Percentiles rank a stretch among this genome's conserved stretches.
Conservation (phyloP, 2,329 filamentous ascomycete species). For the Pestalotiopsis sp. region DNA sequence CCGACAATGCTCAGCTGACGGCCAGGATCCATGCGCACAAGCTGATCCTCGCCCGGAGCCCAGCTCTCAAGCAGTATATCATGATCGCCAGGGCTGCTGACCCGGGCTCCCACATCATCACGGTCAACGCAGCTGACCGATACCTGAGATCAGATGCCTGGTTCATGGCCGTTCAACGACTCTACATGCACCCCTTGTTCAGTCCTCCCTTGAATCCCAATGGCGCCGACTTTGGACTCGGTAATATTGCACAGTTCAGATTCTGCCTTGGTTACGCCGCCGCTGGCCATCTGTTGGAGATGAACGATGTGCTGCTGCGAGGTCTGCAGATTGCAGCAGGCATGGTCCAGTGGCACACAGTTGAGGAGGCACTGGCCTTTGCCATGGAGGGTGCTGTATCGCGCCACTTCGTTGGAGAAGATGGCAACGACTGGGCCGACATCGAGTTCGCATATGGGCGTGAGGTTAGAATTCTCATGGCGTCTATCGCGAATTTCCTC, state of each 20-base stretch:
- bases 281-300: conserved; percentile 58
- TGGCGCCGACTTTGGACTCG: conserved; percentile 36
- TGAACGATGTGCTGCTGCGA: conserved; percentile 54
- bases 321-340: conserved; percentile 60
- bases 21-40: conserved; percentile 54
- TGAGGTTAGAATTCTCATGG: conserved; percentile 54
- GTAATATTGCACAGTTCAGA: conserved; percentile 44
- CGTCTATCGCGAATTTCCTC: conserved; percentile 58
- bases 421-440: conserved; percentile 13
- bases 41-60: conserved; percentile 55
- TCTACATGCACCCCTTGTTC: conserved; percentile 57
- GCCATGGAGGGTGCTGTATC: conserved; percentile 44
- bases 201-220: conserved; percentile 29
- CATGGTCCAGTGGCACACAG: conserved; percentile 61
- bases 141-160: conserved; percentile 58
- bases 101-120: conserved; percentile 36
- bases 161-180: conserved; percentile 54
- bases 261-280: conserved; percentile 66
- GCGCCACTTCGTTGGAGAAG: conserved; percentile 25
- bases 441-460: conserved; percentile 53
- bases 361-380: conserved; percentile 61
- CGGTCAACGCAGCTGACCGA: conserved; percentile 50
- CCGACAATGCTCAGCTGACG: conserved; percentile 35
- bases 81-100: conserved; percentile 31
- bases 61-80: conserved; percentile 35